A percentile compares a stretch with the other conserved stretches of the same genome.
Evolutionary conservation across 768 basidiomycete genomes (phyloP).

Genomic region (Obba rivulosa): DNA sequence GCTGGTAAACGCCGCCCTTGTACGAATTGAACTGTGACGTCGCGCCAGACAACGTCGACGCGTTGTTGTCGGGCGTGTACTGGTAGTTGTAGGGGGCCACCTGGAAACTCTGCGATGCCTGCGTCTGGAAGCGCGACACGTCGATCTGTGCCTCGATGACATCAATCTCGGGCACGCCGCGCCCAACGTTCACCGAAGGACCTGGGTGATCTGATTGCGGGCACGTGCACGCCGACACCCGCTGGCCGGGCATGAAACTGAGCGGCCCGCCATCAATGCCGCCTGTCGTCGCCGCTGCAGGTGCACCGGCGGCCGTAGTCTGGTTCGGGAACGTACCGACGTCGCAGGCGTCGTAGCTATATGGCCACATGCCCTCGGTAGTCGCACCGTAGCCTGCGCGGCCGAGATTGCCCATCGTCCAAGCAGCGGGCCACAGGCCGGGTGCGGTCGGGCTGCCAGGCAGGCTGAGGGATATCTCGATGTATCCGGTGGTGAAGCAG

Average conservation of each 20-base stretch:
- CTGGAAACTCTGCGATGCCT: constrained; percentile 81
- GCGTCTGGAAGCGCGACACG: constrained; percentile 40
- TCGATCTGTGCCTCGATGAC: constrained; percentile 82
- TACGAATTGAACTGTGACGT: constrained; percentile 49
- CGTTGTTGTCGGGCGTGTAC: constrained; percentile 58
- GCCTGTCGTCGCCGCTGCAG: constrained; percentile 53
- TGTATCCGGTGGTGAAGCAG: constrained; percentile 89
- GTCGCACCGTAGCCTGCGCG: constrained; percentile 87
- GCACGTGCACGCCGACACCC: constrained; percentile 85
- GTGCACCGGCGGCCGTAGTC: constrained; percentile 53
- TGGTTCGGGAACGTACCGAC: constrained; percentile 83
- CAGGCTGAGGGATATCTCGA: constrained; percentile 77
- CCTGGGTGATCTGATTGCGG: constrained; percentile 84
- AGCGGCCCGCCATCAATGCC: constrained; percentile 45
- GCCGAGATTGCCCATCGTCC: constrained; percentile 75
- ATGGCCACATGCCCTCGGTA: constrained; percentile 82
- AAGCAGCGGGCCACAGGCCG: constrained; percentile 87
- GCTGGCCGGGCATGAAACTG: constrained; percentile 83
- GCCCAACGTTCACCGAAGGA: constrained; percentile 54
- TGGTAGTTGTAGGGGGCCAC: constrained; percentile 71
- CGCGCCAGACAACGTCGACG: constrained; percentile 31
- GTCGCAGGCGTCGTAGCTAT: constrained; percentile 82
- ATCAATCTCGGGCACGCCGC: constrained; percentile 91
- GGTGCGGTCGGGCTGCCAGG: constrained; percentile 56
- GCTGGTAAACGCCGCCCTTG: constrained; percentile 66